A percentile compares a stretch with the other conserved stretches of the same genome.
phyloP scores from a whole-genome alignment of 2,329 filamentous ascomycete species.

The Fusarium sp. region DNA sequence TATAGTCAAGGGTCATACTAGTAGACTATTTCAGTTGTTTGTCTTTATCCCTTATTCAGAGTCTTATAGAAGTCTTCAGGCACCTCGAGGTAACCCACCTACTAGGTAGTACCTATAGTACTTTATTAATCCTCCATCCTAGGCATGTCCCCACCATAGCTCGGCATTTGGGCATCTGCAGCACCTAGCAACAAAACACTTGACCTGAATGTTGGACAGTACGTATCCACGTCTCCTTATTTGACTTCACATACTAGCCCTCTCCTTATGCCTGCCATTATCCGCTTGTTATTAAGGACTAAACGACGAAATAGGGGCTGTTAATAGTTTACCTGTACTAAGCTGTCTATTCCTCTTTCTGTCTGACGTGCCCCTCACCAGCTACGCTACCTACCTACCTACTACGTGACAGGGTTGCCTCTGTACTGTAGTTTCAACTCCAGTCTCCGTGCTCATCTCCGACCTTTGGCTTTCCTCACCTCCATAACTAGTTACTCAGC shows the following conservation, averaged over 20 bases:
- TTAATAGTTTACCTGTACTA: conserved; percentile 1
- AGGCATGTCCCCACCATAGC: conserved; percentile 13
- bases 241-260: not conserved
- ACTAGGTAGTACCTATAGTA: not conserved
- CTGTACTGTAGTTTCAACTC: conserved; percentile 15
- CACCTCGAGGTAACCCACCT: not conserved
- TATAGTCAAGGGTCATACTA: not conserved
- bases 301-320: conserved; percentile 10
- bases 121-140: not conserved
- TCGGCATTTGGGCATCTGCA: not conserved
- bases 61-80: not conserved
- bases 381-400: not conserved
- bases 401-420: conserved; percentile 16
- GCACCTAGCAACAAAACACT: not conserved
- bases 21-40: not conserved
- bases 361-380: conserved; percentile 39
- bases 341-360: conserved; percentile 32
- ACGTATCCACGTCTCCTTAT: not conserved
- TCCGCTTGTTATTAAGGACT: not conserved
- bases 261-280: not conserved
- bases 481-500: not conserved
- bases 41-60: not conserved
- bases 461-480: conserved; percentile 1
- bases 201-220: not conserved
- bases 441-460: conserved; percentile 26